Conservation (phyloP, 2,329 filamentous ascomycete genomes). For the Curvularia lunata region DNA sequence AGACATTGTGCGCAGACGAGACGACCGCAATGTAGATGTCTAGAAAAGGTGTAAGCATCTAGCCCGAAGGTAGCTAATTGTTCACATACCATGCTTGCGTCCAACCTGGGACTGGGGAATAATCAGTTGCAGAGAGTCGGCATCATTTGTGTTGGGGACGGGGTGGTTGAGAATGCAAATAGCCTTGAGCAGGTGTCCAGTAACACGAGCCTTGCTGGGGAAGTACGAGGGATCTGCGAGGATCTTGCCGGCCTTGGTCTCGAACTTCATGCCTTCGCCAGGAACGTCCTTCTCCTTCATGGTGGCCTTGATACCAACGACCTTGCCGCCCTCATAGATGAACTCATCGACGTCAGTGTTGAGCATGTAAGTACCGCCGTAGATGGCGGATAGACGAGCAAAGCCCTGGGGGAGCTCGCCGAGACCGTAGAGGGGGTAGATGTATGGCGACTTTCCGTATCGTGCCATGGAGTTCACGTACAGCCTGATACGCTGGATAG, state of each 20-base stretch:
- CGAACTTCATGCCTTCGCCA: constrained; percentile 81
- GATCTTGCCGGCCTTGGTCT: constrained; percentile 95
- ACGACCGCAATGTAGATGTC: constrained; percentile 98
- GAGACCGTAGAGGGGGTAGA: constrained; percentile 97
- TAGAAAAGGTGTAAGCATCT: constrained; percentile 47
- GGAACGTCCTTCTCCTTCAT: constrained; percentile 86
- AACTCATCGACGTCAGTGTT: constrained; percentile 94
- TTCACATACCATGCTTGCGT: constrained; percentile 82
- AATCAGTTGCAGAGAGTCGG: constrained; percentile 92
- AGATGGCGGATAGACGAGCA: constrained; percentile 95
- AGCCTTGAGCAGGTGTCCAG: constrained; percentile 89
- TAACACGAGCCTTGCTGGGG: constrained; percentile 82
- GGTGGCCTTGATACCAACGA: constrained; percentile 95
- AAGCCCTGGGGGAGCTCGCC: constrained; percentile 98
- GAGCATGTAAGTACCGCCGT: constrained; percentile 99
- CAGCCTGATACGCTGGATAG: constrained; percentile 88
- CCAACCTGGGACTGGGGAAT: constrained; percentile 97
- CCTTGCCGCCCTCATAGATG: constrained; percentile 81
- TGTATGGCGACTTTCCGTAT: constrained; percentile 98
- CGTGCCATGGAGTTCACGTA: constrained; percentile 98
- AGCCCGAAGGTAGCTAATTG: background rate
- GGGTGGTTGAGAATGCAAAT: constrained; percentile 98
- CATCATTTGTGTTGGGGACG: constrained; percentile 83
- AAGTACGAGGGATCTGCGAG: constrained; percentile 98
- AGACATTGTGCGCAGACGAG: constrained; percentile 95